Conservation (phyloP, 768 basidiomycete genomes). For the Pisolithus albus region DNA sequence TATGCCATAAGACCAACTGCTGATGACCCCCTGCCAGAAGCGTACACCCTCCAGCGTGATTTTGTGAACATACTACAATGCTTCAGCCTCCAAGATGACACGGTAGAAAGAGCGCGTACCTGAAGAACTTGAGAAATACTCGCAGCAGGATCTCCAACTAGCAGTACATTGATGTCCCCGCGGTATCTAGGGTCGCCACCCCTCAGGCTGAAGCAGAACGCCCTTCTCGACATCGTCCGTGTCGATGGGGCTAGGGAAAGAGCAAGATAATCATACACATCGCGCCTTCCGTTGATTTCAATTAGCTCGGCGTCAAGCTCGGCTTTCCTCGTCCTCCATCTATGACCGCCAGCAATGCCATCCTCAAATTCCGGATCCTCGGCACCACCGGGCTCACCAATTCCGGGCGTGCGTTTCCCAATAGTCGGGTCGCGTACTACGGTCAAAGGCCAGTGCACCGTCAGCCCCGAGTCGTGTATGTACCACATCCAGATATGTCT, state of each 20-base stretch:
- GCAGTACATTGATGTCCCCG: conserved; percentile 95
- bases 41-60: conserved; percentile 97
- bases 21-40: conserved; percentile 96
- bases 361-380: conserved; percentile 58
- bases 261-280: conserved; percentile 82
- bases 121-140: conserved; percentile 96
- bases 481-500: conserved; percentile 92
- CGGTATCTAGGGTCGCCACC: conserved; percentile 96
- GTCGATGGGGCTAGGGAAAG: conserved; percentile 84
- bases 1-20: conserved; percentile 99
- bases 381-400: conserved; percentile 64
- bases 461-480: conserved; percentile 73
- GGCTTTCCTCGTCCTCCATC: conserved; percentile 40
- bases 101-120: conserved; percentile 27
- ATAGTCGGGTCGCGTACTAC: conserved; percentile 65
- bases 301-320: conserved; percentile 76
- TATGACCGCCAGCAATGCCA: conserved; percentile 29
- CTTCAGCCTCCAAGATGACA: neutral
- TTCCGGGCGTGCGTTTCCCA: conserved; percentile 60
- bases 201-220: conserved; percentile 78
- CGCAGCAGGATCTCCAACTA: conserved; percentile 97
- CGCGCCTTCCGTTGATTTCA: conserved; percentile 66
- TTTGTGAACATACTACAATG: conserved; percentile 88
- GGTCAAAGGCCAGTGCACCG: conserved; percentile 65
- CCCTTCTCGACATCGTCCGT: conserved; percentile 99